Conservation (phyloP, 1,284 basidiomycete species). For the Rhodotorula sp. region DNA sequence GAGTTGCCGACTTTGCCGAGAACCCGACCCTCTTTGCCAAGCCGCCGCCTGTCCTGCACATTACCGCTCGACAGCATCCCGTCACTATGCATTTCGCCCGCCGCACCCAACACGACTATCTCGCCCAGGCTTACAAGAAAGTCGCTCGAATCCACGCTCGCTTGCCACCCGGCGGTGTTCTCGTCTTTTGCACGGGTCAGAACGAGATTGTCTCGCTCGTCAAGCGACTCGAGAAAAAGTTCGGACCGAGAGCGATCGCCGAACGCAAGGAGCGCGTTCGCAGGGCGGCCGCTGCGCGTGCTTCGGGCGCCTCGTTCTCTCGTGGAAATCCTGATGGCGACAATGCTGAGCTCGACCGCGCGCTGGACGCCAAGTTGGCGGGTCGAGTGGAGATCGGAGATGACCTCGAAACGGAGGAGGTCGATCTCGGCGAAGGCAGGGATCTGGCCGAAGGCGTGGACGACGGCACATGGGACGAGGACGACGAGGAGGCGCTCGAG, state of each 20-base stretch:
- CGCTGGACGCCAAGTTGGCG: slow-evolving; percentile 14
- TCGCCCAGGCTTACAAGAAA: slow-evolving; percentile 87
- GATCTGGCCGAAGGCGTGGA: slow-evolving; percentile 62
- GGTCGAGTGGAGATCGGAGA: slow-evolving; percentile 33
- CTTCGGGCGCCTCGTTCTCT: slow-evolving; percentile 4
- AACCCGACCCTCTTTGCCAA: slow-evolving; percentile 77
- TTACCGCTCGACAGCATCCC: slow-evolving; percentile 87
- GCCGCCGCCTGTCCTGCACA: slow-evolving; percentile 85
- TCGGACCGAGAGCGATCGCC: slow-evolving; percentile 65
- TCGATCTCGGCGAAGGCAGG: slow-evolving; percentile 63
- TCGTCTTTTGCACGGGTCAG: slow-evolving; percentile 76
- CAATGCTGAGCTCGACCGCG: slow-evolving; percentile 27
- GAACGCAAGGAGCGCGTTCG: slow-evolving; percentile 53
- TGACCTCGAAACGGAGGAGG: slow-evolving; percentile 74
- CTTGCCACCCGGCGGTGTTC: slow-evolving; percentile 66
- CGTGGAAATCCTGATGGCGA: slow-evolving; percentile 17
- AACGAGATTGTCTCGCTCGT: slow-evolving; percentile 68
- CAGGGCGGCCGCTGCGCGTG: slow-evolving; percentile 35
- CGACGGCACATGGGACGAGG: slow-evolving; percentile 50
- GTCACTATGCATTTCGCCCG: slow-evolving; percentile 94
- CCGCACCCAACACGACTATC: slow-evolving; percentile 80
- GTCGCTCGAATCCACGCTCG: slow-evolving; percentile 73
- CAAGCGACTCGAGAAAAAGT: slow-evolving; percentile 71
- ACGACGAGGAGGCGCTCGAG: slow-evolving; percentile 52
- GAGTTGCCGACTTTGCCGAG: slow-evolving; percentile 86